Base-by-base conservation (phyloP, 2,329 filamentous ascomycete species). In the Penicillium sp. region DNA sequence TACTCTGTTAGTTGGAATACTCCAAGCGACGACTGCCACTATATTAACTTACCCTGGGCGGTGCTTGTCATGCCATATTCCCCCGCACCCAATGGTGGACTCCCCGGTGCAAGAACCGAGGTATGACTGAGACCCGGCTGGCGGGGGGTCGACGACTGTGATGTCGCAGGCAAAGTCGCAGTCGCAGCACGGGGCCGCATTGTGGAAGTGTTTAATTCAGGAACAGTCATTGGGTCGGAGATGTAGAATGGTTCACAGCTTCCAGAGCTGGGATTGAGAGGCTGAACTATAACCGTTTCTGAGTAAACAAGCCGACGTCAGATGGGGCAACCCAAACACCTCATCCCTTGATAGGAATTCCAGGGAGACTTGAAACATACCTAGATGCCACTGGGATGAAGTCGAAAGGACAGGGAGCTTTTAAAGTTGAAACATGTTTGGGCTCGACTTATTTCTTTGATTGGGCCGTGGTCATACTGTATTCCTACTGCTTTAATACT, bases 181-280 rank as follows among this genome's bases (percentile, higher is more conserved):
- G 71, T 68, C 29, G 67, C 63, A 40, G 71, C 64, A 49, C 70
- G 64, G 44, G 65, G 67, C 38, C 67, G 66, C 51, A 65, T 69
- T 45, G 71, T 69, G 47, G 70, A 57, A 47, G 76, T 72, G 60
- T 77, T 81, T 56, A 79, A 62, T 60, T 82, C 80, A 49, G 79
- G 75, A 48, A 79, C 71, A 79, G 82, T 82, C 39, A 50, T 54
- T n/a, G 43, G 22, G 36, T 11, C 22, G 10, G 29, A 44, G 39
- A 48, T 32, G 29, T 47, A 16, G 16, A 44, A 24, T 11, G 22
- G 13, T 27, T 14, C 29, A 43, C 24, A 48, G 58, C 50, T 54
- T 48, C 14, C 34, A n/a, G n/a, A n/a, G n/a, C 4, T 7, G 34
- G 34, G 34, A 36, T 13, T 7, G n/a, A n/a, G 34, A 14, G 13